phyloP scores from a whole-genome alignment of 1,284 basidiomycete genomes.

The Termitomyces sp. region DNA sequence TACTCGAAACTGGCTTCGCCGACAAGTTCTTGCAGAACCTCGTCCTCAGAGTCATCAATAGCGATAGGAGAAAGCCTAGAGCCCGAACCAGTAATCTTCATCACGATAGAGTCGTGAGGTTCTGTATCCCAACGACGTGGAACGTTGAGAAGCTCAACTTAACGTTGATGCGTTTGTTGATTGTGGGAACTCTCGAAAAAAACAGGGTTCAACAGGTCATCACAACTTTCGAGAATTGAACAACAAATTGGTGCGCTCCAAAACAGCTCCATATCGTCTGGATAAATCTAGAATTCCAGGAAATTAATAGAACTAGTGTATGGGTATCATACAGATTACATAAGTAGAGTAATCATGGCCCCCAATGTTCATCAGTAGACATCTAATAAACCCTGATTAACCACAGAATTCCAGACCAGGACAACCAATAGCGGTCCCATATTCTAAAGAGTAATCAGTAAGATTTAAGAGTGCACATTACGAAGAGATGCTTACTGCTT shows the following conservation, averaged over 20 bases:
- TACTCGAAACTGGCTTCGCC: conserved; percentile 10
- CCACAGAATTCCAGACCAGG: conserved; percentile 46
- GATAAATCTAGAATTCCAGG: not conserved
- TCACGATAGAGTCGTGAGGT: conserved; percentile 1
- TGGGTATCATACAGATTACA: conserved; percentile 5
- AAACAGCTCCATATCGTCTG: not conserved
- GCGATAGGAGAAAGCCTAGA: conserved; percentile 30
- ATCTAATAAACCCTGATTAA: conserved; percentile 19
- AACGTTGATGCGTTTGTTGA: not conserved
- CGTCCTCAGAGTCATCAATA: conserved; percentile 37
- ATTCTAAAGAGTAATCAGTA: conserved; percentile 23
- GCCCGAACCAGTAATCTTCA: conserved; percentile 23
- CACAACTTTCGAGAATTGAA: too few species aligned
- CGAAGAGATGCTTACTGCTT: conserved; percentile 28
- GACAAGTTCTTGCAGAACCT: conserved; percentile 25
- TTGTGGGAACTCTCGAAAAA: not conserved
- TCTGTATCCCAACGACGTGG: not conserved
- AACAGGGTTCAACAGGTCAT: not conserved
- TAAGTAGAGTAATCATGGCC: not conserved
- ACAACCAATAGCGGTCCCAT: conserved; percentile 46
- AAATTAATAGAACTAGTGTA: not conserved
- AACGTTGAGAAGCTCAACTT: not conserved
- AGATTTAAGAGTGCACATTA: not conserved
- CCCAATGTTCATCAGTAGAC: not conserved
- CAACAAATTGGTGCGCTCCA: too few species aligned